Evolutionary conservation across 306 rosid species (phyloP), one percentile per base, ranked within the genome.

Genomic region (Lagenaria siceraria): DNA sequence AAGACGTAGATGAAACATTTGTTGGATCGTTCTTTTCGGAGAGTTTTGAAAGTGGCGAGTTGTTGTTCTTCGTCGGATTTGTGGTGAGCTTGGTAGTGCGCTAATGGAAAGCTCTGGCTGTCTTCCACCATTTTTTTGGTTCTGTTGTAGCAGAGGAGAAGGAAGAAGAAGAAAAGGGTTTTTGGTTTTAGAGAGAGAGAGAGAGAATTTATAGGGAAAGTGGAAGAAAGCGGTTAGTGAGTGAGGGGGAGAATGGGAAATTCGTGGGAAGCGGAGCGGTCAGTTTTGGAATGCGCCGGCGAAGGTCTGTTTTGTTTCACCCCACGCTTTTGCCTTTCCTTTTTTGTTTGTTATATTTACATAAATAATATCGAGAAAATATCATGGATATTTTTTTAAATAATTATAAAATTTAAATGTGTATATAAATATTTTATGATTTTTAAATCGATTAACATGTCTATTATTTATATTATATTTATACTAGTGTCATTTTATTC

Each of bases 1-100:
- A 93, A 87, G 35, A 85, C 0, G 72, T 75, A 86, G 7, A 93
- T 83, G 72, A 91, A 90, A 65, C 94, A 85, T 80, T 86, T 91
- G 85, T 79, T 84, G 81, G 77, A 86, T 38, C 88, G 53, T 53
- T 91, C 86, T 15, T 80, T 18, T 15, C 70, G 78, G 11, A 63
- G 80, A 46, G 80, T 58, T 62, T 60, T 83, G 80, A 81, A 71
- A 21, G 85, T 75, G 18, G 83, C 74, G 2, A 69, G 53, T 24
- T 81, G 52, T 22, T 60, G 66, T 14, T 81, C 86, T 71, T 86
- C 70, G 64, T 87, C 79, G 83, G 85, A 80, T 31, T 62, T 82
- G 10, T 53, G 79, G 71, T 79, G 76, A n/a, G 75, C 8, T 68
- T 31, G 22, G 18, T 17, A 21, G 9, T 85, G 83, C 0, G 82